phyloP scores from a whole-genome alignment of 768 basidiomycete genomes.

The Amanita muscaria region DNA sequence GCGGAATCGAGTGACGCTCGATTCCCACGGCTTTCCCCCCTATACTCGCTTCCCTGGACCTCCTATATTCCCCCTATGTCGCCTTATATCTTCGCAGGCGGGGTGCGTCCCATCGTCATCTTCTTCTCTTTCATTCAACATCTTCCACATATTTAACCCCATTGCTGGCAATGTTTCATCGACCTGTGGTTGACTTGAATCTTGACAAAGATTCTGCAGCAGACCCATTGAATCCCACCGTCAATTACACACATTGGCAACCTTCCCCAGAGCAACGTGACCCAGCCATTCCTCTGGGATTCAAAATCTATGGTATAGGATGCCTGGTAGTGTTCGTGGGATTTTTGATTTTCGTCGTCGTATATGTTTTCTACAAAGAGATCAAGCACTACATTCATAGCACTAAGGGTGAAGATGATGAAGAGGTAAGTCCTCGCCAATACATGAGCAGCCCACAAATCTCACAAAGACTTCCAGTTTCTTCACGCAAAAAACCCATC shows the following conservation, averaged over 20 bases:
- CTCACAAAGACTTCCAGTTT: too few relatives aligned
- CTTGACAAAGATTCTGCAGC: conserved; percentile 1
- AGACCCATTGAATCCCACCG: conserved; percentile 7
- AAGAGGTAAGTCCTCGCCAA: neutral
- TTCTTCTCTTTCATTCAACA: too few relatives aligned
- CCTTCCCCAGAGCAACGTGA: conserved; percentile 5
- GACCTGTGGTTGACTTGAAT: neutral
- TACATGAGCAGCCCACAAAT: too few relatives aligned
- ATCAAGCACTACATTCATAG: neutral
- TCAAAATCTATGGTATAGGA: conserved; percentile 7
- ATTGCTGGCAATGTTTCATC: conserved; percentile 2
- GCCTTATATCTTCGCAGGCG: too few relatives aligned
- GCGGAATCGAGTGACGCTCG: too few relatives aligned
- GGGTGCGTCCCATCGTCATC: too few relatives aligned
- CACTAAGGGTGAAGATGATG: neutral
- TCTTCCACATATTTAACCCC: neutral
- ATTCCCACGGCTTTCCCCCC: too few relatives aligned
- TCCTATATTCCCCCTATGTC: too few relatives aligned
- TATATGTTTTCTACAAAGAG: neutral
- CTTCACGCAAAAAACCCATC: too few relatives aligned
- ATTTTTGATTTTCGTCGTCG: neutral
- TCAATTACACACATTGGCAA: conserved; percentile 7
- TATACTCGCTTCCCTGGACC: too few relatives aligned
- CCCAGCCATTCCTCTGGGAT: conserved; percentile 3
- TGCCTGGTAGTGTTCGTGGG: neutral